Base-by-base conservation (phyloP, 805 yeast species). In the Lipomyces lipofer region DNA sequence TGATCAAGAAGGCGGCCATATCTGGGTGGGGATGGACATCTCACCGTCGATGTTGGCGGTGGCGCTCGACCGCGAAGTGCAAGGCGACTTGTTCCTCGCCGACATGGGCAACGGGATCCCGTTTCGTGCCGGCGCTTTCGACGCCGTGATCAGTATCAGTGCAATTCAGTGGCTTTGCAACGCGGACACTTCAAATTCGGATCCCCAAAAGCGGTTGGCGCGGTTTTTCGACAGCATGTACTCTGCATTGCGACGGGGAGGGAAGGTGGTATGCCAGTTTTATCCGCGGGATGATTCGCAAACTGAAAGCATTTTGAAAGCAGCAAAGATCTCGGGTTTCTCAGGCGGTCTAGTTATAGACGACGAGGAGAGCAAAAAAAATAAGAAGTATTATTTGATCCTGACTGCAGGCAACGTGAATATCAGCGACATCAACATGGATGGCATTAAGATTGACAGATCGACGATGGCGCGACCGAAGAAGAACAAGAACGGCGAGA, bases 131-230 rank as follows among this genome's bases (percentile, higher is more conserved):
- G 99, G 99, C 47, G 78, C 96, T 0, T 94, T 92, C 69, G 99
- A 94, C 70, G 97, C 97, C 1, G 98, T 96, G 1, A 88, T 94
- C 29, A 85, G 95, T 24, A 89, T 94, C 59, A 86, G 95, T 32
- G 99, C 95, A 10, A 90, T 94, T 48, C 99, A 94, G 71, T 94
- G 99, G 99, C 79, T 94, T 39, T 91, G 97, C 75, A 94, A 94
- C 69, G 98, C 98, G 1, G 99, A 94, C 69, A 78, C 88, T 4
- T 71, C 88, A 2, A 76, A 78, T 36, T 84, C 83, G 50, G 96
- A 91, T 66, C 99, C 99, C 21, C 85, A 85, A 67, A 79, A 78
- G 65, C 81, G 99, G 70, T 72, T 89, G 51, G 74, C 84, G 71
- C 75, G 86, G 44, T 94, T 94, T 66, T 94, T 94, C 78, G 86